Percentiles rank a stretch among this genome's conserved stretches.
phyloP scores from a whole-genome alignment of 1,284 basidiomycete genomes.

The Ganoderma lingzhi region DNA sequence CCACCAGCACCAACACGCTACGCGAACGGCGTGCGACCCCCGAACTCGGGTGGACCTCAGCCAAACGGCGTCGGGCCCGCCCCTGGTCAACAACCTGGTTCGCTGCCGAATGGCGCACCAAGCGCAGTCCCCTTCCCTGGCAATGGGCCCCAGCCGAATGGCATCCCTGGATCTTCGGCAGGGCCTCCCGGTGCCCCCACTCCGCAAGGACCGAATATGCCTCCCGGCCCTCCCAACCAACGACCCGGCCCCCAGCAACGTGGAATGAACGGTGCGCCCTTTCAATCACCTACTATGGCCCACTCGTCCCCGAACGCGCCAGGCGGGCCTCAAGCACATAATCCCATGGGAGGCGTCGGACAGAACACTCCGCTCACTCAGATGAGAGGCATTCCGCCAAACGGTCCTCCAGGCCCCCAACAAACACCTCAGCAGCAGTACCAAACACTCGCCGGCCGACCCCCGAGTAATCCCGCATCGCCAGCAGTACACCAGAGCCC shows the following conservation, averaged over 20 bases:
- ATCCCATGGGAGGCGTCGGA: constrained; percentile 58
- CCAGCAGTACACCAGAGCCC: constrained; percentile 63
- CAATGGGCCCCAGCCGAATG: constrained; percentile 37
- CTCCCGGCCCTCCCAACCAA: constrained; percentile 39
- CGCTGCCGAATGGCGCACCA: constrained; percentile 44
- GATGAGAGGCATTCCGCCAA: constrained; percentile 61
- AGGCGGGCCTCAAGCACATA: constrained; percentile 40
- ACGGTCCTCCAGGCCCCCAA: constrained; percentile 47
- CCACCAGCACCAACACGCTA: constrained; percentile 29
- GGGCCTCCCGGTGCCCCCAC: constrained; percentile 37
- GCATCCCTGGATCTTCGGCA: constrained; percentile 46
- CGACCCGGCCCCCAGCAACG: constrained; percentile 46
- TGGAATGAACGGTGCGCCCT: constrained; percentile 48
- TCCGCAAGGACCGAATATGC: constrained; percentile 25
- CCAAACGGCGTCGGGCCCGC: constrained; percentile 44
- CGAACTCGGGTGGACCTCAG: constrained; percentile 27
- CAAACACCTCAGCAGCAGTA: constrained; percentile 50
- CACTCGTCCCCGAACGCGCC: constrained; percentile 49
- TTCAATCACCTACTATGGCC: constrained; percentile 53
- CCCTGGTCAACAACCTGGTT: constrained; percentile 31
- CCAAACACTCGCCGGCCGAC: constrained; percentile 51
- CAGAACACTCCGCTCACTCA: constrained; percentile 51
- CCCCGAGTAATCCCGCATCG: constrained; percentile 64
- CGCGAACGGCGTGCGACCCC: constrained; percentile 45
- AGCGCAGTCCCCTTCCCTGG: constrained; percentile 28